Evolutionary conservation across 371 early-diverging fungal species (phyloP), one percentile per base, ranked within the genome.

Genomic region (Syncephalis plumigaleata): DNA sequence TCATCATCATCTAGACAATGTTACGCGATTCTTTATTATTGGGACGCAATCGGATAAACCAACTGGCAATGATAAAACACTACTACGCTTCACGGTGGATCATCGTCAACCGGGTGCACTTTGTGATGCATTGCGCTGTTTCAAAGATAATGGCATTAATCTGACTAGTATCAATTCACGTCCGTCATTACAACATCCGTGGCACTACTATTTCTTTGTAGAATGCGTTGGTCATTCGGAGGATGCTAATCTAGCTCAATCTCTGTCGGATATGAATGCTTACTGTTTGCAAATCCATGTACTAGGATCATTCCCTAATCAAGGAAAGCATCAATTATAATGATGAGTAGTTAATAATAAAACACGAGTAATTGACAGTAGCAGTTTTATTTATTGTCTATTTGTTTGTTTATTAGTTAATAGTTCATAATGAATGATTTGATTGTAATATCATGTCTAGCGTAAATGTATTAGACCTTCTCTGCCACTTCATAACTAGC

Each of bases 121-220:
- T 45, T 83, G 84, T 55, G 81, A 88, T 56, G 86, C 81, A 0
- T 61, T 95, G 25, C 75, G 71, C 44, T 79, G 83, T 17, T 82
- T 95, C 66, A 88, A 86, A 56, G 75, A 80, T 46, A 60, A 77
- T 51, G 59, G 65, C 21, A 64, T 95, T 53, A 92, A 91, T 59
- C 58, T 91, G 47, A 87, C 86, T 44, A 87, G 86, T 44, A 91
- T 93, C 52, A 91, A 91, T 59, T 84, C 90, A 17, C 77, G 91
- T 16, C 95, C 95, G 0, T 79, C 80, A 24, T 72, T 81, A 11
- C 64, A 73, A 46, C 68, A 75, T 37, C 81, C 75, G 45, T 91
- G 93, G 91, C 86, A 91, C 60, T 94, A 87, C 60, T 75, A 82
- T 49, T 92, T 92, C 61, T 81, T 87, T 63, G 75, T 91, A 26